phyloP scores from a whole-genome alignment of 495 filamentous ascomycete genomes.

The Aspergillus sclerotiicarbonarius region DNA sequence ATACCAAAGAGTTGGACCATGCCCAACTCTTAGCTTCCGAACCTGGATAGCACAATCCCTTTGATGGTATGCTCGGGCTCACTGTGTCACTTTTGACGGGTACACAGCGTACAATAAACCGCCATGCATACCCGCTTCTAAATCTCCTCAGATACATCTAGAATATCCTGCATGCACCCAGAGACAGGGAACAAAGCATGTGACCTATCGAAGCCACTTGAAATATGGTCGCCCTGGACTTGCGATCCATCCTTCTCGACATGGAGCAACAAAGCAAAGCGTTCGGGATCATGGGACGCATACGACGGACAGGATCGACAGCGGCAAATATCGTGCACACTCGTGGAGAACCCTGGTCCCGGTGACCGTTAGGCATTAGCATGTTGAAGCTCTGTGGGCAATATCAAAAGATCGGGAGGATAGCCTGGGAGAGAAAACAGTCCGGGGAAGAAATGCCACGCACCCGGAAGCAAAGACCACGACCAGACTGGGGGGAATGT shows the following conservation, averaged over 20 bases:
- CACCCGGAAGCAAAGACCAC: neutral
- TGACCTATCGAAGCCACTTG: neutral
- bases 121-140: neutral
- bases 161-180: neutral
- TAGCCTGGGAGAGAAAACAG: too few species aligned
- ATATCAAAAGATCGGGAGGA: neutral
- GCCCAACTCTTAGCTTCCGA: neutral
- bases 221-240: neutral
- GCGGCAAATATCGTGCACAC: neutral
- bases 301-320: neutral
- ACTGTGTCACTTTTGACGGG: neutral
- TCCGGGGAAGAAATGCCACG: slow-evolving; percentile 2
- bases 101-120: neutral
- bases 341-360: neutral
- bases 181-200: neutral
- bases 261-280: neutral
- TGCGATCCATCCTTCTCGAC: neutral
- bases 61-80: neutral
- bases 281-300: neutral
- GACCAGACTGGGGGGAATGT: neutral
- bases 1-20: neutral
- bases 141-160: neutral
- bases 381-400: neutral
- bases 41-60: neutral
- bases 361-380: neutral